These are phyloP conservation scores for Nemania sp. DNA, from an alignment of 2,329 filamentous ascomycete species.

Conservation along the genomic window DNA sequence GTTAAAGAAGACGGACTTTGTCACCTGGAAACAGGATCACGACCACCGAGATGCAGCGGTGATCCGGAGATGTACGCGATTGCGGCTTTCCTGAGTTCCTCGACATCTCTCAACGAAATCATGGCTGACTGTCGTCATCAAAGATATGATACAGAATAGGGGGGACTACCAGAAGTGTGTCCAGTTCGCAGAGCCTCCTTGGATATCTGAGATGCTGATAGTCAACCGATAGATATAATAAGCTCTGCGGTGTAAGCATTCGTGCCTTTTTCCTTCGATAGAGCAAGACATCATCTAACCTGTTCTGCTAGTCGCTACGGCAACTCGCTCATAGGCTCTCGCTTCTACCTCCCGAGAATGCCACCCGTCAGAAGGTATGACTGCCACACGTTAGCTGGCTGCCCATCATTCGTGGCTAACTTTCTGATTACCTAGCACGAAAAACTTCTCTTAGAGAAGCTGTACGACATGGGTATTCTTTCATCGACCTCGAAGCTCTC, in stretches of 20 bases:
- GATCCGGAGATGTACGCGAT: conserved; percentile 60
- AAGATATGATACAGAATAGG: conserved; percentile 82
- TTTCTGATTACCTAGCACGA: conserved; percentile 60
- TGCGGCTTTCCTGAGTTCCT: neutral
- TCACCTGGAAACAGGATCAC: conserved; percentile 88
- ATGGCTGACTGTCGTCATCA: neutral
- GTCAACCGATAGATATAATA: conserved; percentile 47
- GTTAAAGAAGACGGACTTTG: conserved; percentile 89
- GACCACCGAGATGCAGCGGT: conserved; percentile 79
- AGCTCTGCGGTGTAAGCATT: conserved; percentile 69
- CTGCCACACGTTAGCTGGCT: neutral
- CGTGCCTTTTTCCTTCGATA: neutral
- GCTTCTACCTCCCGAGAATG: conserved; percentile 77
- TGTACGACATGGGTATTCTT: conserved; percentile 90
- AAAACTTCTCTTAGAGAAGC: conserved; percentile 83
- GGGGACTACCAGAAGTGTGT: conserved; percentile 70
- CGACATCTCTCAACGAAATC: neutral
- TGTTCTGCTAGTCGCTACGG: conserved; percentile 66
- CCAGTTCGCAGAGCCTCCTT: neutral
- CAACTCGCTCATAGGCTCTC: conserved; percentile 89
- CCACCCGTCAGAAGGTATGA: conserved; percentile 68
- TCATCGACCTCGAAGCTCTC: conserved; percentile 76
- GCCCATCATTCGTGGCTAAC: too few relatives aligned
- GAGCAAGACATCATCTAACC: neutral
- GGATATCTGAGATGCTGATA: conserved; percentile 2